Base-by-base conservation (phyloP, 2,329 filamentous ascomycete genomes). In the Microsporum canis region DNA sequence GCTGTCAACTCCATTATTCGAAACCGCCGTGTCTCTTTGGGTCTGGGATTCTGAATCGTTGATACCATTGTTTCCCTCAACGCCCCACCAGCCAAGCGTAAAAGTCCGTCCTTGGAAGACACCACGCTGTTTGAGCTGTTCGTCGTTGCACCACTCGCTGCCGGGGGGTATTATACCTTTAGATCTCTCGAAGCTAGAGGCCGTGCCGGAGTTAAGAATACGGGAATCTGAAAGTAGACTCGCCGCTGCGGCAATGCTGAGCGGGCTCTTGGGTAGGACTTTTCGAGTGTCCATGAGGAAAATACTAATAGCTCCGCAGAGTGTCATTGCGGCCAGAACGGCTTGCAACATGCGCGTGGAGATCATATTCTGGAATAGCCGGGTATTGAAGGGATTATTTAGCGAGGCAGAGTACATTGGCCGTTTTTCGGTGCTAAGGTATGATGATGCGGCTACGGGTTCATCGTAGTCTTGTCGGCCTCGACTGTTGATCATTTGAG, bases 181-280 rank as follows among this genome's bases (percentile, higher is more conserved):
- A 10, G 34, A 36, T 36, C 34, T 36, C 10, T 36, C 34, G 34
- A 6, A 10, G 34, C 10, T 36, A 36, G 34, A 36, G 34, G 34
- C 10, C 5, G 34, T 36, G 10, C 34, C 10, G 27, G n/a, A 27
- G 23, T 29, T 23, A 36, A 66, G 27, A 31, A 66, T 60, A 17
- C 62, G 58, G 3, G 65, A 64, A 7, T 61, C 65, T 1, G 61
- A 62, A 6, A 66, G 61, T 45, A 66, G 41, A 27, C 58, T 60
- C 2, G 62, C 62, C 31, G 64, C 49, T 4, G 65, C 65, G 5
- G 60, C 65, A 36, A 67, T 62, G 43, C 62, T 66, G 31, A 56
- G 62, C 27, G 65, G 65, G 38, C 65, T 65, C 55, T 64, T 63
- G 1, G 65, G 64, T 17, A 66, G 34, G 2, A 66, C 57, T 4